Conservation (phyloP, 192 early-diverging fungal genomes). For the Entomortierella parvispora region DNA sequence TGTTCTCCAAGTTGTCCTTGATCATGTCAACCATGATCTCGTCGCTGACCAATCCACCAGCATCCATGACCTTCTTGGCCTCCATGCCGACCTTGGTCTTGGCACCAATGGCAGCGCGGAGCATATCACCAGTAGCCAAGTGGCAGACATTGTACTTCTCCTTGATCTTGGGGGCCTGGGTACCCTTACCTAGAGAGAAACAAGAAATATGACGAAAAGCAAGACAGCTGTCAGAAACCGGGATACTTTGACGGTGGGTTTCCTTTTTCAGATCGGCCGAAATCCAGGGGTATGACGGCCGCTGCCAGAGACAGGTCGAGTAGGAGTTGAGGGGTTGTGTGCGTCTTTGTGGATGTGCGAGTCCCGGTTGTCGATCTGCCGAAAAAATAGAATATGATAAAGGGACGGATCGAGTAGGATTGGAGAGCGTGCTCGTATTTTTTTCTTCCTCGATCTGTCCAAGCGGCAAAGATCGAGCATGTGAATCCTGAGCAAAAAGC, state of each 20-base stretch:
- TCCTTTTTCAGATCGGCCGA: no score
- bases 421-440: no score
- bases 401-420: no score
- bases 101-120: conserved; percentile 92
- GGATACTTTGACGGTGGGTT: no score
- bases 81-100: conserved; percentile 93
- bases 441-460: no score
- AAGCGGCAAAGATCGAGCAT: neutral
- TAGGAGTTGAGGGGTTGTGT: no score
- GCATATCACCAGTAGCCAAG: conserved; percentile 99
- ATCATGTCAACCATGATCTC: conserved; percentile 99
- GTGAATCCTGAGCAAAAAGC: neutral
- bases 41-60: conserved; percentile 95
- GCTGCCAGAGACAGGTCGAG: no score
- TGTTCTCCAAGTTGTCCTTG: conserved; percentile 94
- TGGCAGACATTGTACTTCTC: conserved; percentile 97
- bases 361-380: no score
- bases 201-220: neutral
- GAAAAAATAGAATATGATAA: no score
- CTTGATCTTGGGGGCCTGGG: conserved; percentile 96
- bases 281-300: no score
- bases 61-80: conserved; percentile 99
- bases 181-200: conserved; percentile 77
- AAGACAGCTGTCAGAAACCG: neutral
- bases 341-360: no score